Conservation (phyloP, 176 grass and related monocot genomes). For the Dendrocalamus sinicus region DNA sequence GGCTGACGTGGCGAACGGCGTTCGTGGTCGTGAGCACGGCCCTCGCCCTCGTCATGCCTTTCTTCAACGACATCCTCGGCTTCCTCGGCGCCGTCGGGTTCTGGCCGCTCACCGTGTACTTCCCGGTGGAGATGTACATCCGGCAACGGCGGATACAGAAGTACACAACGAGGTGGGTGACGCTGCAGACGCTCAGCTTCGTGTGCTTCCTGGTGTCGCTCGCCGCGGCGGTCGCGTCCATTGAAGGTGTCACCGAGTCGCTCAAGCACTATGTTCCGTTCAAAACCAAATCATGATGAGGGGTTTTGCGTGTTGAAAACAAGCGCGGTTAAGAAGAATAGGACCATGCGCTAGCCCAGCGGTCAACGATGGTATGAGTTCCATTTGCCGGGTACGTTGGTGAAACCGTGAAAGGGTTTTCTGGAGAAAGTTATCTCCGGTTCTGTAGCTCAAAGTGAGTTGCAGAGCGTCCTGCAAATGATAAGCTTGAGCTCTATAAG, state of each 20-base stretch:
- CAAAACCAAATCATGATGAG: conserved; percentile 63
- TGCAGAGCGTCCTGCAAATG: not conserved
- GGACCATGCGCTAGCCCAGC: not conserved
- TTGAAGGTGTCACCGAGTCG: conserved; percentile 69
- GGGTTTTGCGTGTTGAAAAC: not conserved
- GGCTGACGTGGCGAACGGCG: conserved; percentile 73
- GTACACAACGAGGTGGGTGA: conserved; percentile 67
- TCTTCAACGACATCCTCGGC: conserved; percentile 90
- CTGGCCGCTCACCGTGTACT: conserved; percentile 97
- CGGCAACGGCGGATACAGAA: conserved; percentile 52
- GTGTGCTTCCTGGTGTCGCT: conserved; percentile 84
- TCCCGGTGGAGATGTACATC: conserved; percentile 94
- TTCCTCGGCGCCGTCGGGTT: conserved; percentile 87
- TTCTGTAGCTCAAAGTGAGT: conserved; percentile 13
- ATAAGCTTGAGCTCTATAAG: conserved; percentile 12
- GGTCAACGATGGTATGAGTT: not conserved
- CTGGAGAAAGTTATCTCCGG: not conserved
- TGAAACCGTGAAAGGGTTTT: not conserved
- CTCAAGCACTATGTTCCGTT: conserved; percentile 71
- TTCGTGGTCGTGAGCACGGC: conserved; percentile 75
- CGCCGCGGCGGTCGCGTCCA: conserved; percentile 62
- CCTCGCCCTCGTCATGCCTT: conserved; percentile 78
- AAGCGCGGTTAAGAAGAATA: not conserved
- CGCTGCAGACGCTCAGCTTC: conserved; percentile 70
- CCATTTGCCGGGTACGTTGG: not conserved